Conservation (phyloP, 2,329 filamentous ascomycete species). For the Colletotrichum chrysophilum region DNA sequence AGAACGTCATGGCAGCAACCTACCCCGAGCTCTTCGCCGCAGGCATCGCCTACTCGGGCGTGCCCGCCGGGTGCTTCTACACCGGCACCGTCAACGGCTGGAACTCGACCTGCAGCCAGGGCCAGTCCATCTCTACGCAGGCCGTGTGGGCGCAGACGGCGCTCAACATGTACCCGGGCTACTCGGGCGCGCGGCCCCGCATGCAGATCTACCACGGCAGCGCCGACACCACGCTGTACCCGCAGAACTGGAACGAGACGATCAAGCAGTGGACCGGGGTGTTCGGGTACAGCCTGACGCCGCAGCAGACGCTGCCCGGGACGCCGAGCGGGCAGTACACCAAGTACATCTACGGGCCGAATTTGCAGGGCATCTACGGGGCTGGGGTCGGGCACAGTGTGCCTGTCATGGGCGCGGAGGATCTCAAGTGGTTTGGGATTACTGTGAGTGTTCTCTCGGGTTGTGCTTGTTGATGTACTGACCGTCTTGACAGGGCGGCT, state of each 20-base stretch:
- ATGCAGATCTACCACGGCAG: constrained; percentile 66
- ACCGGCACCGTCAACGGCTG: constrained; percentile 47
- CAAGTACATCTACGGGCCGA: constrained; percentile 35
- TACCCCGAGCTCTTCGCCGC: constrained; percentile 55
- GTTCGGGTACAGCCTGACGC: constrained; percentile 41
- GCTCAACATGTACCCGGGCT: constrained; percentile 52
- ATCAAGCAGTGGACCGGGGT: constrained; percentile 62
- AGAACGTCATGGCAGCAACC: constrained; percentile 50
- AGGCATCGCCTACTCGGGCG: constrained; percentile 47
- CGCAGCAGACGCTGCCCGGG: constrained; percentile 30
- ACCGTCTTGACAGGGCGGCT: background rate
- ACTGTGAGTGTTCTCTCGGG: background rate
- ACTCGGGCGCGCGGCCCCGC: constrained; percentile 53
- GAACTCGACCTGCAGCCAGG: constrained; percentile 57
- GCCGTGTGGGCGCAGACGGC: constrained; percentile 54
- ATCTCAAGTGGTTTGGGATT: constrained; percentile 28
- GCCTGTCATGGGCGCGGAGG: constrained; percentile 33
- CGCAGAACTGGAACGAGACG: constrained; percentile 61
- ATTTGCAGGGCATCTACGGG: constrained; percentile 37
- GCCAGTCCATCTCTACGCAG: constrained; percentile 45
- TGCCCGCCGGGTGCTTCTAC: constrained; percentile 49
- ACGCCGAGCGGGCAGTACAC: constrained; percentile 33
- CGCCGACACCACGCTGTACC: constrained; percentile 52
- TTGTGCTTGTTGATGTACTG: background rate
- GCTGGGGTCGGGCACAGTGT: constrained; percentile 36